Base-by-base conservation (phyloP, 1,284 basidiomycete species). In the Ganoderma lingzhi region DNA sequence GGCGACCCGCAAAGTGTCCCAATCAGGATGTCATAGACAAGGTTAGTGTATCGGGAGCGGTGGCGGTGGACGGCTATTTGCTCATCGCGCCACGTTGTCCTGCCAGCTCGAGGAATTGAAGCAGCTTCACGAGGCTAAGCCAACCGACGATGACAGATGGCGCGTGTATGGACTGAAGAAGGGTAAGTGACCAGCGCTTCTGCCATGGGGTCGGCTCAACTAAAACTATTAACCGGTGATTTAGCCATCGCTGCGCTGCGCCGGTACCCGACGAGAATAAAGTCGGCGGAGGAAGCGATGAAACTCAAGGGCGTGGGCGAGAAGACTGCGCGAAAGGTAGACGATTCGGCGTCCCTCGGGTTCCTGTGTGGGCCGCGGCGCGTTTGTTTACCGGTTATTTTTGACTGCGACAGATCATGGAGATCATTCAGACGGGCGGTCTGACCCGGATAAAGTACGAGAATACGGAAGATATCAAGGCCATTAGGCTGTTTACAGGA, bases 281-380 rank as follows among this genome's bases (percentile, higher is more conserved):
- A 80, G 63, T 87, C 86, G 0, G 84, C 84, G 51, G 83, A 85
- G 14, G 88, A 96, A 74, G 95, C 94, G 1, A 78, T 82, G 17
- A 80, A 82, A 9, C 86, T 96, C 62, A 82, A 80, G 15, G 90
- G 92, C 1, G 86, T 96, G 9, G 95, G 93, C 0, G 83, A 88
- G 42, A 92, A 89, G 77, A 93, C 94, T 0, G 93, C 93, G 1
- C 76, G 84, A 30, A 94, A 96, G 84, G 94, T 93, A 51, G 41
- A 80, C 30, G 8, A 23, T 23, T 51, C 6, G 44, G 55, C 32
- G 44, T 63, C 32, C n/a, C 48, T 53, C 53, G 28, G 12, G 45
- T 19, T 42, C 61, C 9, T 37, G 37, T 9, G 39, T 9, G 8
- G 2, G 39, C 9, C 2, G 1, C 15, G 64, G n/a, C 39, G 15